Base-by-base conservation (phyloP, 2,329 filamentous ascomycete species). In the Exophiala spinifera region DNA sequence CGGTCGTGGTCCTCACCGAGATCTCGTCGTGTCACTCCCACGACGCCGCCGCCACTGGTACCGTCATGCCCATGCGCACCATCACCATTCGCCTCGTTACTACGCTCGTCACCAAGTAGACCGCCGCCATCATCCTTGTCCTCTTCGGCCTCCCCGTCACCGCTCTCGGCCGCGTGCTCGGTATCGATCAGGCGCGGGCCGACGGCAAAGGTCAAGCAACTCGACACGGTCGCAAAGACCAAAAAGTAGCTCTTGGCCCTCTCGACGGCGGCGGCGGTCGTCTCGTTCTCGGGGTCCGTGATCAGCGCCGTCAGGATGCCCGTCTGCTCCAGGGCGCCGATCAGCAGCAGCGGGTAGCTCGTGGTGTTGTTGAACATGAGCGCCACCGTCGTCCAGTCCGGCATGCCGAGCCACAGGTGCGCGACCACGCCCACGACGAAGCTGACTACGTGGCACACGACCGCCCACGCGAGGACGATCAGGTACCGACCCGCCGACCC, bases 211-310 rank as follows among this genome's bases (percentile, higher is more conserved):
- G 83, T 86, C 55, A 87, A 68, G 49, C 78, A 81, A 63, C 83
- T 85, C 39, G 77, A 79, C 8, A 87, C 74, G 51, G 85, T 85
- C 3, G 83, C 78, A 59, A 83, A 86, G 55, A 87, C 78, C 3
- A 87, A 69, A 63, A 87, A 86, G 66, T 85, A 87, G 13, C 80
- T 81, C 64, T 85, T 82, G 5, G 83, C 83, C 8, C 84, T 74
- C 49, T 80, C 76, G 11, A 86, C 71, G 0, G 80, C 81, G 2
- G 72, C 70, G 1, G 68, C 61, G 1, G 70, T 67, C 1, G 72
- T 66, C 60, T 79, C 72, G 66, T 75, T 36, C n/a, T 11, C 62
- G n/a, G n/a, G n/a, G 61, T 76, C 60, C 56, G 69, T 57, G 55
- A 76, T 66, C 15, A 86, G 71, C 1, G 73, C 66, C 20, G 74